phyloP scores from a whole-genome alignment of 768 basidiomycete species.

The Rhizopogon rudus region DNA sequence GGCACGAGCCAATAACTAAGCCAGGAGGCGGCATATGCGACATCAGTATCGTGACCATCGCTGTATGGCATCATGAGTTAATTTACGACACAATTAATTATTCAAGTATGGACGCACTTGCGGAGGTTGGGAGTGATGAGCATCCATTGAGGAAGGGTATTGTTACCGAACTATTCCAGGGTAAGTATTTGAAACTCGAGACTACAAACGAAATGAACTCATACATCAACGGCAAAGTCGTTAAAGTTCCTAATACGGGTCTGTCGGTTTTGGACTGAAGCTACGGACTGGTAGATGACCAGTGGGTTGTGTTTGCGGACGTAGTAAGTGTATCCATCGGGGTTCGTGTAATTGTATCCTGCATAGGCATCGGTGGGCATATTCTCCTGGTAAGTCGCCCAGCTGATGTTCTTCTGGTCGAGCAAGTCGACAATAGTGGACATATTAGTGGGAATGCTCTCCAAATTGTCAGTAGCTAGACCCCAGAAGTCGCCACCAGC shows the following conservation, averaged over 20 bases:
- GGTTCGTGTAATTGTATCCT: slow-evolving; percentile 31
- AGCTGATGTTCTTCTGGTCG: slow-evolving; percentile 51
- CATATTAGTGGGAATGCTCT: slow-evolving; percentile 37
- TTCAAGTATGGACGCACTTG: slow-evolving; percentile 12
- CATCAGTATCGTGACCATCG: slow-evolving; percentile 57
- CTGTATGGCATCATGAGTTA: slow-evolving; percentile 23
- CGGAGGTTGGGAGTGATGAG: slow-evolving; percentile 59
- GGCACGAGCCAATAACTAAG: slow-evolving; percentile 47
- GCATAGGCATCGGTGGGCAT: slow-evolving; percentile 46
- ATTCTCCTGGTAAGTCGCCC: slow-evolving; percentile 59
- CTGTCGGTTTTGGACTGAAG: slow-evolving; percentile 35
- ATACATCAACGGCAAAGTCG: slow-evolving; percentile 51
- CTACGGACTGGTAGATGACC: slow-evolving; percentile 47
- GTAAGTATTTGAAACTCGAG: background rate
- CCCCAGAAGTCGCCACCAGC: slow-evolving; percentile 53
- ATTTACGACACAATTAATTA: background rate
- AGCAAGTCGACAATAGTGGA: slow-evolving; percentile 58
- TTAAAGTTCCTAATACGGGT: slow-evolving; percentile 54
- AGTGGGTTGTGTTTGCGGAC: slow-evolving; percentile 54
- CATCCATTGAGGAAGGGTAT: slow-evolving; percentile 51
- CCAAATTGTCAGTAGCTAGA: slow-evolving; percentile 34
- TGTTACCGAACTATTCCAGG: slow-evolving; percentile 23
- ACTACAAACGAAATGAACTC: background rate
- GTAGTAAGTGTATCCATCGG: slow-evolving; percentile 42
- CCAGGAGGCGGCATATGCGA: slow-evolving; percentile 44